phyloP scores from a whole-genome alignment of 129 eudicot species.

The Chrysanthemum lavandulifolium region DNA sequence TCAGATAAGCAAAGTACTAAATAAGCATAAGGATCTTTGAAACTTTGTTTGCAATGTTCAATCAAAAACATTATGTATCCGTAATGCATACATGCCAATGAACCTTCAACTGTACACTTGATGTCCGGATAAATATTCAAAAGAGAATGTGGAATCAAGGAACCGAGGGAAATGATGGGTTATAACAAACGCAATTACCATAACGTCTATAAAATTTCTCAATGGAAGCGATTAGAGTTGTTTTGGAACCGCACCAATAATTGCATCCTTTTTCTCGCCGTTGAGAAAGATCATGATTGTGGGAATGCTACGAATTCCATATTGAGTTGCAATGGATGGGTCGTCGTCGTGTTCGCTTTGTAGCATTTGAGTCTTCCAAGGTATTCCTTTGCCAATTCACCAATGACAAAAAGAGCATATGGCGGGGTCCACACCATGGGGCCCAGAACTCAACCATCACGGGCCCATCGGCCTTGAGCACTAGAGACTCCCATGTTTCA shows the following conservation, averaged over 20 bases:
- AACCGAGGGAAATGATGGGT: neutral
- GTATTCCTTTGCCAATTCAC: constrained; percentile 50
- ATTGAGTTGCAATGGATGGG: constrained; percentile 49
- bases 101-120: constrained; percentile 20
- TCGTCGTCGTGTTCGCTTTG: constrained; percentile 54
- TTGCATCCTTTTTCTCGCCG: constrained; percentile 65
- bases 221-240: constrained; percentile 41
- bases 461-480: constrained; percentile 47
- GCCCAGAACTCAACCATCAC: constrained; percentile 75
- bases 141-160: constrained; percentile 12
- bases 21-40: neutral
- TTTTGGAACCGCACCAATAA: constrained; percentile 63
- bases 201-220: constrained; percentile 41
- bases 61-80: neutral
- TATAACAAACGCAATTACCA: constrained; percentile 1
- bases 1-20: neutral
- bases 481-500: constrained; percentile 49
- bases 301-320: constrained; percentile 64
- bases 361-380: constrained; percentile 55
- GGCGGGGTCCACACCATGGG: constrained; percentile 80
- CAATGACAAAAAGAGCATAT: constrained; percentile 56
- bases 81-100: constrained; percentile 21
- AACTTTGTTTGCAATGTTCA: too few relatives aligned
- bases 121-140: constrained; percentile 2
- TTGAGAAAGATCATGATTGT: constrained; percentile 48